Base-by-base conservation (phyloP, 371 early-diverging fungal species). In the Apophysomyces ossiformis region DNA sequence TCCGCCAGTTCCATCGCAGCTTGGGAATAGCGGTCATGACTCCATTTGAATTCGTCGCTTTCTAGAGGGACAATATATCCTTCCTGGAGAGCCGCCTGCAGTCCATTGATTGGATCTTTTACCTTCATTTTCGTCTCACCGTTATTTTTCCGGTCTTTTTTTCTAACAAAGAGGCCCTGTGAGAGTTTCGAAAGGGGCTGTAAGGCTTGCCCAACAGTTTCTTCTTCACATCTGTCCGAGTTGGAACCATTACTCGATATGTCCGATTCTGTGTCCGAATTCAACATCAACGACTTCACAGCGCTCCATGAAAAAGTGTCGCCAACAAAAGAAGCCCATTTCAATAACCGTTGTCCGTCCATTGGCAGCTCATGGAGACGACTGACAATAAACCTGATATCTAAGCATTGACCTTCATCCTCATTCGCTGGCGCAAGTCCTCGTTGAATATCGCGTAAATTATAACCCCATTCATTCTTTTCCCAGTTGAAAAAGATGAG, bases 401-500 rank as follows among this genome's bases (percentile, higher is more conserved):
- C 79, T 16, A 77, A 21, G 8, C 79, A 75, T 5, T 67, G 65
- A 38, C 74, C 70, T n/a, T 50, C 60, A 5, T 66, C 59, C 0
- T 57, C 57, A 1, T 60, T 72, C 5, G 69, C 71, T 7, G 47
- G 41, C 21, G 67, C 38, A 35, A 67, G 57, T 8, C 75, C 64
- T 38, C 70, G 72, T 32, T 79, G 70, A 11, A 82, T 74, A 35
- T 75, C 79, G 12, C 54, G 16, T 5, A 79, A 21, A 35, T 77
- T 77, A 60, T 74, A 82, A 16, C 75, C 76, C 82, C 82, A 82
- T 63, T 74, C 65, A 37, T 82, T 82, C 35, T 75, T 70, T 21
- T 77, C 75, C 82, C 82, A 82, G 58, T 82, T 71, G 63, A 78
- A 82, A 50, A 75, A 82, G 13, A 82, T 82, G 4, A 79, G 59